Percentiles rank a stretch among this genome's conserved stretches.
Conservation (phyloP, 352 stramenopile genomes). For the Phytophthora pistaciae region DNA sequence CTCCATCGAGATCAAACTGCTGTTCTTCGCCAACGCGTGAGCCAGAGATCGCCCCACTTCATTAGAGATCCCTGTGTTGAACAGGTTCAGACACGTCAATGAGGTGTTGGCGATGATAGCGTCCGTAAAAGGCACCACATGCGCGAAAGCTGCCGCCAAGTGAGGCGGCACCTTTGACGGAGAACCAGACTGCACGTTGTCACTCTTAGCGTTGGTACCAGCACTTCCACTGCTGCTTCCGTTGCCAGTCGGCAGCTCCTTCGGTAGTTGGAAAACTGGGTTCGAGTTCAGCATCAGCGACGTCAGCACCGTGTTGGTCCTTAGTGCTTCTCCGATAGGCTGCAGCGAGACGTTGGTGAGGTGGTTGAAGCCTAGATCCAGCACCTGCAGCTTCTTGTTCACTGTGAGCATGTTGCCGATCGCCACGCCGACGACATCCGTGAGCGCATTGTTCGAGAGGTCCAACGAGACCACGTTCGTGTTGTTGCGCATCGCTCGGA, state of each 20-base stretch:
- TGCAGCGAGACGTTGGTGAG: slow-evolving; percentile 51
- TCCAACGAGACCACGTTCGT: slow-evolving; percentile 65
- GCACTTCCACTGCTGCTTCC: neutral
- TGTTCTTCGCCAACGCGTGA: slow-evolving; percentile 60
- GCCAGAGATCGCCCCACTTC: slow-evolving; percentile 56
- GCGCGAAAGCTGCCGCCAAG: slow-evolving; percentile 22
- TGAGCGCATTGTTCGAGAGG: slow-evolving; percentile 67
- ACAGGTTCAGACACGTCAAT: slow-evolving; percentile 67
- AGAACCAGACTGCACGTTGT: slow-evolving; percentile 3
- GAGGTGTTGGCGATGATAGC: slow-evolving; percentile 46
- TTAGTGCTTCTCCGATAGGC: slow-evolving; percentile 48
- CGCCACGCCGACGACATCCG: slow-evolving; percentile 45
- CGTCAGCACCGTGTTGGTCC: slow-evolving; percentile 57
- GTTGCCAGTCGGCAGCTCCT: slow-evolving; percentile 20
- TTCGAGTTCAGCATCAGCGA: slow-evolving; percentile 73
- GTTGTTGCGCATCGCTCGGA: slow-evolving; percentile 69
- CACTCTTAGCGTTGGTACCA: neutral
- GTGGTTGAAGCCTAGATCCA: slow-evolving; percentile 70
- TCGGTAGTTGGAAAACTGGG: slow-evolving; percentile 45
- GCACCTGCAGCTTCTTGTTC: slow-evolving; percentile 59
- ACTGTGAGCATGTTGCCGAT: slow-evolving; percentile 63
- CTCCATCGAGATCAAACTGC: slow-evolving; percentile 59
- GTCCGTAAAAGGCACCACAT: slow-evolving; percentile 51
- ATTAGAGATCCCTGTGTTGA: slow-evolving; percentile 62
- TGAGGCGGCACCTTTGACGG: slow-evolving; percentile 21